Percentiles rank a stretch among this genome's conserved stretches.
phyloP scores from a whole-genome alignment of 1,139 yeast genomes.

The Maudiozyma humilis region DNA sequence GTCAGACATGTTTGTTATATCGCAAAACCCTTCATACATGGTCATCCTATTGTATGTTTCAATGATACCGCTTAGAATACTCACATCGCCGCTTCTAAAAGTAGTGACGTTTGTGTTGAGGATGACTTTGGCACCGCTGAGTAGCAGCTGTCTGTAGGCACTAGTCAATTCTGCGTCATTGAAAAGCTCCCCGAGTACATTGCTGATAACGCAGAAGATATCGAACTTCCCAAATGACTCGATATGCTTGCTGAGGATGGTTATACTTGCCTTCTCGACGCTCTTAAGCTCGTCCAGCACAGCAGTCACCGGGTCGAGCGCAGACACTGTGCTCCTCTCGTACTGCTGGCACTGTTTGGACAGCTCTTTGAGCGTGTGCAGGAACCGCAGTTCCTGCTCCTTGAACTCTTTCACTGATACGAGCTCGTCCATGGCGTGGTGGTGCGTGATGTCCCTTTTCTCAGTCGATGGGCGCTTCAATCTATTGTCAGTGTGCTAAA shows the following conservation, averaged over 20 bases:
- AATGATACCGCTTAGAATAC: neutral
- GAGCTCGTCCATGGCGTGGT: slow-evolving; percentile 1
- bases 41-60: slow-evolving; percentile 3
- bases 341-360: slow-evolving; percentile 5
- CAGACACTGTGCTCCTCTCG: slow-evolving; percentile 1
- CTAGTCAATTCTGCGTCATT: neutral
- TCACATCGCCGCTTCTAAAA: slow-evolving; percentile 6
- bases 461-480: no score
- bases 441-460: no score
- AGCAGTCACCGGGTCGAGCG: slow-evolving; percentile 3
- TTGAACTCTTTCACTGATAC: slow-evolving; percentile 3
- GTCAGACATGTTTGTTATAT: neutral
- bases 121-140: neutral
- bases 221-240: slow-evolving; percentile 4
- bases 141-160: slow-evolving; percentile 1
- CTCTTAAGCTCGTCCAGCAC: neutral
- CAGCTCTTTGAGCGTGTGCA: slow-evolving; percentile 3
- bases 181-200: neutral
- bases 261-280: slow-evolving; percentile 1
- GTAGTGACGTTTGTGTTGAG: slow-evolving; percentile 5
- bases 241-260: slow-evolving; percentile 3
- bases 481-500: no score
- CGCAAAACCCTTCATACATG: slow-evolving; percentile 1
- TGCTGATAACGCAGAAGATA: slow-evolving; percentile 2
- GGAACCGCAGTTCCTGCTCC: slow-evolving; percentile 5